Evolutionary conservation across 108 stramenopile genomes (phyloP), one percentile per base, ranked within the genome.

Genomic region (Fragilariopsis cylindrus): DNA sequence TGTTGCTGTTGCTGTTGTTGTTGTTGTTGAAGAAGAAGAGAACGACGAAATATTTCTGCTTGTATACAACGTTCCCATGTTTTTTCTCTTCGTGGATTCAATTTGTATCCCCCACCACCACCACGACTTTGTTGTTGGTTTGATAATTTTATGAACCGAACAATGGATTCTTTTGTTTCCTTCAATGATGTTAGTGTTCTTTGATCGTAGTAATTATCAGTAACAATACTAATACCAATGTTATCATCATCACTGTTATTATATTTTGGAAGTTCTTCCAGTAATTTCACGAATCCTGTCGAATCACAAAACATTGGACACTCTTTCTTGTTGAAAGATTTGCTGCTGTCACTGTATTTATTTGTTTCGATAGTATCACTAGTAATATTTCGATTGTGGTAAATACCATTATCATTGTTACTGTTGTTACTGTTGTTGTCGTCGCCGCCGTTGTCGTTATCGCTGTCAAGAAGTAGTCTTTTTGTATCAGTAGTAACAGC

Each of bases 21-120:
- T n/a, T 11, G 3, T 13, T 7, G 18, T 3, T 9, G 39, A n/a
- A n/a, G 9, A 18, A 60, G 30, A 62, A 62, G 60, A 48, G 18
- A 55, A 5, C 65, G 65, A 18, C 74, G 54, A 11, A 68, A 55
- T 54, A 47, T 40, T 47, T 76, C 69, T 42, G 69, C 76, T 48
- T 69, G 69, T 15, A 76, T 69, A 40, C 69, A 69, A 21, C 76
- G 68, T 30, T 76, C 54, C 76, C 76, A 76, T 30, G 76, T 76
- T 46, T 62, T 63, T 60, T 76, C 76, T 40, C 76, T 67, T 0
- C 69, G 58, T 9, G 69, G 76, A 16, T 76, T 30, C 30, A 30
- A 30, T 30, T 30, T 76, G 66, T 63, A 70, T 15, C 50, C 30
- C 2, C 30, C 30, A 30, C 30, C 30, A 30, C 30, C 2, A 30